Percentiles rank a stretch among this genome's conserved stretches.
Conservation (phyloP, 345 rosid species). For the Citrus reticulata region DNA sequence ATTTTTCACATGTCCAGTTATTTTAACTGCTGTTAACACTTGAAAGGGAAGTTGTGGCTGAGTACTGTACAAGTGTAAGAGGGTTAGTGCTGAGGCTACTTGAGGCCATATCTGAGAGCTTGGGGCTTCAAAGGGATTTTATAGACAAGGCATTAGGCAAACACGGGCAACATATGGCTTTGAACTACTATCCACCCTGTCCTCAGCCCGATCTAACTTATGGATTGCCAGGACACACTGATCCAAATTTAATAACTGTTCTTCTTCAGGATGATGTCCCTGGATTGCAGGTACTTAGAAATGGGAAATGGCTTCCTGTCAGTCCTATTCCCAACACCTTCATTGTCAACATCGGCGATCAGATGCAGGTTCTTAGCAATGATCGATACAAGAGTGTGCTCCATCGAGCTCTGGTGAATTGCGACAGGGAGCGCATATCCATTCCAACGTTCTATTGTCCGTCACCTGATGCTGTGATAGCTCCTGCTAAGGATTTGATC, state of each 20-base stretch:
- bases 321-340: conserved; percentile 51
- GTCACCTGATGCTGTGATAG: conserved; percentile 35
- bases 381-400: conserved; percentile 44
- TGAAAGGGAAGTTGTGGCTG: conserved; percentile 45
- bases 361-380: conserved; percentile 54
- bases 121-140: conserved; percentile 50
- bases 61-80: conserved; percentile 52
- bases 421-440: conserved; percentile 33
- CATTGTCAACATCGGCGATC: conserved; percentile 70
- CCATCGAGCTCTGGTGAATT: conserved; percentile 46
- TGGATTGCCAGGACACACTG: conserved; percentile 50
- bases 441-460: conserved; percentile 50
- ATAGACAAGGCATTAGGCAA: conserved; percentile 30
- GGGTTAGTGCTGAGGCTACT: conserved; percentile 45
- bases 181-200: conserved; percentile 84
- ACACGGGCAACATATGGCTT: conserved; percentile 86
- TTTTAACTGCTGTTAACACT: conserved; percentile 17
- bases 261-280: conserved; percentile 31
- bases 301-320: conserved; percentile 66
- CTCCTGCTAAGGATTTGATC: conserved; percentile 21
- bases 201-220: conserved; percentile 73
- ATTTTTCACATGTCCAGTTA: background rate
- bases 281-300: conserved; percentile 55
- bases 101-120: conserved; percentile 77
- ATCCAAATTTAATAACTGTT: conserved; percentile 47